Base-by-base conservation (phyloP, 2,329 filamentous ascomycete genomes). In the Pezicula radicicola region DNA sequence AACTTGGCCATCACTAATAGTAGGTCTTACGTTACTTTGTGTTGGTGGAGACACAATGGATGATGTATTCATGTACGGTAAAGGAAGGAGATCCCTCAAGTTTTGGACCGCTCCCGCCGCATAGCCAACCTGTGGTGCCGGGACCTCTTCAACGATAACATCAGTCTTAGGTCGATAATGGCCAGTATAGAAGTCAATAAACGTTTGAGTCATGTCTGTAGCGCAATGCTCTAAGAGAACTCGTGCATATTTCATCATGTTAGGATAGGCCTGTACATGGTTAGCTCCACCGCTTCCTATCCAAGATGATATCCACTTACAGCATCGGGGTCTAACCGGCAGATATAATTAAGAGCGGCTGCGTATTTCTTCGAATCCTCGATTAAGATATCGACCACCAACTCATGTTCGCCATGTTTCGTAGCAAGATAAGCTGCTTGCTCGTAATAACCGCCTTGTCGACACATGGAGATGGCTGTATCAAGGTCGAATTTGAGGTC, bases 401-500 rank as follows among this genome's bases (percentile, higher is more conserved):
- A 76, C 52, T 96, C 91, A 57, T 91, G 90, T 68, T 99, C 94
- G 6, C 90, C 88, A 64, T 99, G 92, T 68, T 97, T 93, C 53
- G 91, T 89, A 6, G 95, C 94, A 36, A 99, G 79, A 63, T 96
- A 99, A 4, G 93, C 94, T 13, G 94, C 94, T 74, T 99, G 95
- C 54, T 97, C 92, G 63, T 87, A 96, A 70, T 99, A 99, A 1
- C 94, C 93, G 10, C 93, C 94, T 72, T 99, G 94, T 27, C 95
- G 84, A 66, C 94, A 99, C 91, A 99, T 97, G 2, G 88, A 84
- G 57, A 99, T 99, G 13, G 94, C 94, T 1, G 94, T 99, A 60
- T 99, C 94, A 3, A 97, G 78, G 67, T 99, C 94, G 64, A 99
- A 99, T 64, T 95, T 97, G 40, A 97, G 80, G 62, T 97, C 92